These are phyloP conservation scores for Phylloboletellus chloephorus DNA, from an alignment of 1,284 basidiomycete genomes.

Conservation along the genomic window DNA sequence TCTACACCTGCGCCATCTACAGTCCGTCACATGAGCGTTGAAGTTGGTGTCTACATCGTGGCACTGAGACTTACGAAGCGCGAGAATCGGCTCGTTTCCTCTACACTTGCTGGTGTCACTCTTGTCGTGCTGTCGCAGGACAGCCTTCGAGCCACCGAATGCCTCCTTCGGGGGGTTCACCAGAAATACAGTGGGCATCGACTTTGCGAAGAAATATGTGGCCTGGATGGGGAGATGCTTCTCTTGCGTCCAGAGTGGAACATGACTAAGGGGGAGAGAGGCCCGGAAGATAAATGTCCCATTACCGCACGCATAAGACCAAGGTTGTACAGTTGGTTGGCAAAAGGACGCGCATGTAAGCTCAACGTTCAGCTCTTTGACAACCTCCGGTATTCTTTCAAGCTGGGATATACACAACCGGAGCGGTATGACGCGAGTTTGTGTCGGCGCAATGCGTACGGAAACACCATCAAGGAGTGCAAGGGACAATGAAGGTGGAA, in stretches of 20 bases:
- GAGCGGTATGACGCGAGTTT: constrained; percentile 55
- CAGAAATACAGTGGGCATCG: constrained; percentile 54
- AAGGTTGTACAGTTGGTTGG: constrained; percentile 4
- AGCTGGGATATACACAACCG: constrained; percentile 36
- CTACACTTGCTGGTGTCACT: constrained; percentile 3
- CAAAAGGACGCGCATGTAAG: constrained; percentile 28
- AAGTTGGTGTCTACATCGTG: background rate
- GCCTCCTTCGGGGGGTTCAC: constrained; percentile 47
- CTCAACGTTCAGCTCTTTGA: constrained; percentile 35
- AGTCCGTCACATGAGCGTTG: constrained; percentile 2
- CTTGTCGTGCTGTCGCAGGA: background rate
- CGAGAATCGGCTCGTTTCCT: constrained; percentile 54
- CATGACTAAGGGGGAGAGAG: constrained; percentile 41
- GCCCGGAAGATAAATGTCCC: constrained; percentile 18
- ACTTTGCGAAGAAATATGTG: constrained; percentile 53
- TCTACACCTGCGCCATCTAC: constrained; percentile 79
- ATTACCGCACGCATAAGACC: background rate
- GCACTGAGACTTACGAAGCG: constrained; percentile 50
- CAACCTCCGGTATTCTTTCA: constrained; percentile 25
- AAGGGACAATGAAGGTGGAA: constrained; percentile 30
- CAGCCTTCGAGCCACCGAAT: constrained; percentile 8
- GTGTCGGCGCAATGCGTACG: constrained; percentile 51
- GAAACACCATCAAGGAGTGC: constrained; percentile 29
- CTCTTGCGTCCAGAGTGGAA: constrained; percentile 35
- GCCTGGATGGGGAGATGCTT: constrained; percentile 40